Conservation (phyloP, 2,329 filamentous ascomycete genomes). For the Aspergillus puulaauensis region DNA sequence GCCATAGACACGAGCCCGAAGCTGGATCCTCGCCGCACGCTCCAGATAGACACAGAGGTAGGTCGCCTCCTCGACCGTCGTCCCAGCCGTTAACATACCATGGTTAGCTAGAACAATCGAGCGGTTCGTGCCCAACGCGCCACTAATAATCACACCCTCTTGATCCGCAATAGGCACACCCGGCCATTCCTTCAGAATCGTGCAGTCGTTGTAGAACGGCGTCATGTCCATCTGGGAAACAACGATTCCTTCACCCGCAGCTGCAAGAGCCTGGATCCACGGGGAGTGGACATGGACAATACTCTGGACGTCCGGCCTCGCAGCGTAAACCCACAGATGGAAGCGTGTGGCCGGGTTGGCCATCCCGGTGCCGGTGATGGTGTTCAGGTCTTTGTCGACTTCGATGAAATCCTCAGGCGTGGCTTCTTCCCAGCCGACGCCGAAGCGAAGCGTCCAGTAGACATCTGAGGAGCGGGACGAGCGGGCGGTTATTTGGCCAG, state of each 20-base stretch:
- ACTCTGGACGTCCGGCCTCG: background rate
- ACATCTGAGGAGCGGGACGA: background rate
- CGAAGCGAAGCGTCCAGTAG: background rate
- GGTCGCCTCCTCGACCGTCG: background rate
- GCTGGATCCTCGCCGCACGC: background rate
- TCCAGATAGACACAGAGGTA: background rate
- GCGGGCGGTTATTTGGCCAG: background rate
- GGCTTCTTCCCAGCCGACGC: background rate
- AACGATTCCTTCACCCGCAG: background rate
- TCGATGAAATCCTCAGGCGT: background rate
- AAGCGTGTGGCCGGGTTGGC: background rate
- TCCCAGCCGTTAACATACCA: background rate
- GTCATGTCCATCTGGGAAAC: background rate
- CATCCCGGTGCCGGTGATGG: background rate
- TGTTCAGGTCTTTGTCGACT: background rate
- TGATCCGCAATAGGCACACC: background rate
- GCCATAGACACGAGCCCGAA: background rate
- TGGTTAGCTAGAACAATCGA: background rate
- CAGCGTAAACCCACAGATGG: background rate
- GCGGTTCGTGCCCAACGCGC: background rate
- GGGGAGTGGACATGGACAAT: background rate
- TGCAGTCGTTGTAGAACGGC: background rate
- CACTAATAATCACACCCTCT: background rate
- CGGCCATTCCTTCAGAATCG: background rate
- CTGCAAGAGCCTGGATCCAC: background rate